Conservation (phyloP, 257 asterid genomes). For the Scutellaria barbata region DNA sequence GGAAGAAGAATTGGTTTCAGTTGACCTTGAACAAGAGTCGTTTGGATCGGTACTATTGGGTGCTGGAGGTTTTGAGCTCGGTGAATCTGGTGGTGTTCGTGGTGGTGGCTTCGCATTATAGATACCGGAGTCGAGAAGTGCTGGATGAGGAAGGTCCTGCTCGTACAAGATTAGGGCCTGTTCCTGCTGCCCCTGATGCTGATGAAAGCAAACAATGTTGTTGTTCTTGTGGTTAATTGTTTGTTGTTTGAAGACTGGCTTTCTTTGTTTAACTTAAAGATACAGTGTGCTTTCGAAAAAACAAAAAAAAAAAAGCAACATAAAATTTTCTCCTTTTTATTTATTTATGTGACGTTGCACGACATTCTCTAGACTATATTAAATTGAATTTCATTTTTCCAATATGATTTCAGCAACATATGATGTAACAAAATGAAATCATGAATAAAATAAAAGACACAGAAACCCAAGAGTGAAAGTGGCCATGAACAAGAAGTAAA, state of each 20-base stretch:
- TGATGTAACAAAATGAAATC: no score
- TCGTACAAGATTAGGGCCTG: neutral
- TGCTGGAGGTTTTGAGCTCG: slow-evolving; percentile 46
- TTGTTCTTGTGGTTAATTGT: slow-evolving; percentile 8
- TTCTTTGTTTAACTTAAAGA: no score
- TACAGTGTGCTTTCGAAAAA: no score
- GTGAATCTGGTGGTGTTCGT: slow-evolving; percentile 42
- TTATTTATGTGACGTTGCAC: no score
- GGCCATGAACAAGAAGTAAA: no score
- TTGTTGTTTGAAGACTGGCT: neutral
- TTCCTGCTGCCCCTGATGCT: slow-evolving; percentile 5
- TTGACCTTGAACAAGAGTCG: slow-evolving; percentile 51
- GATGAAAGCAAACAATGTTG: slow-evolving; percentile 26
- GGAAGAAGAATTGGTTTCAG: slow-evolving; percentile 52
- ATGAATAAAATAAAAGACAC: no score
- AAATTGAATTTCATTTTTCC: no score
- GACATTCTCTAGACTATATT: no score
- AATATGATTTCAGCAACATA: no score
- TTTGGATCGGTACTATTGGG: slow-evolving; percentile 62
- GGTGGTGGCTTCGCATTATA: slow-evolving; percentile 34
- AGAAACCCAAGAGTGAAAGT: no score
- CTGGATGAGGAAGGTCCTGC: neutral
- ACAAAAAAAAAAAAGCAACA: no score
- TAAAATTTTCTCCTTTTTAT: no score
- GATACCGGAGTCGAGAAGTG: slow-evolving; percentile 12